Conservation (phyloP, 768 basidiomycete species). For the Trametes coccinea region DNA sequence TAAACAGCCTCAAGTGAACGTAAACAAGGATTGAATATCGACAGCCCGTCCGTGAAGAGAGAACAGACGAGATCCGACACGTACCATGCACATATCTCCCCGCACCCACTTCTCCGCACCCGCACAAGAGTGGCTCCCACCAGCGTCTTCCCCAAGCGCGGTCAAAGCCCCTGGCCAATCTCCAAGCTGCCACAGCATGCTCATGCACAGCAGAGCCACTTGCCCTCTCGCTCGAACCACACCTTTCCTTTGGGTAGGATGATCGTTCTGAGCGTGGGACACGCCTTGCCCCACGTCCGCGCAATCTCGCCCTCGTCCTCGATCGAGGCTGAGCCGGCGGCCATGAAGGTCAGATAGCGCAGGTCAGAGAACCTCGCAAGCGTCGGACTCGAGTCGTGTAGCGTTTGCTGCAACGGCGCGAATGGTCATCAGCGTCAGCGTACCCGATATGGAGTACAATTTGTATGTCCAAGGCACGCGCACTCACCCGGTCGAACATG, state of each 20-base stretch:
- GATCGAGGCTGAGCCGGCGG: constrained; percentile 34
- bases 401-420: constrained; percentile 35
- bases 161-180: too few relatives aligned
- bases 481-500: constrained; percentile 48
- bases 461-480: not conserved
- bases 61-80: too few relatives aligned
- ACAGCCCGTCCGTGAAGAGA: too few relatives aligned
- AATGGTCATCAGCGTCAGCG: not conserved
- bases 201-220: constrained; percentile 25
- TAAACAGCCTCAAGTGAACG: not conserved
- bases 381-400: constrained; percentile 42
- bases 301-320: constrained; percentile 53
- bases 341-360: constrained; percentile 64
- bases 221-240: constrained; percentile 47
- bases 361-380: constrained; percentile 42
- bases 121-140: too few relatives aligned
- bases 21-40: not conserved
- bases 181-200: too few relatives aligned
- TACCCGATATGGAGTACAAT: not conserved
- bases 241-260: constrained; percentile 63
- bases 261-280: constrained; percentile 62
- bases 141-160: too few relatives aligned
- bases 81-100: too few relatives aligned
- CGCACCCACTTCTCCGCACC: too few relatives aligned
- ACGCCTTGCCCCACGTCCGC: constrained; percentile 54